Conservation (phyloP, 306 rosid species). For the Fragaria nilgerrensis region DNA sequence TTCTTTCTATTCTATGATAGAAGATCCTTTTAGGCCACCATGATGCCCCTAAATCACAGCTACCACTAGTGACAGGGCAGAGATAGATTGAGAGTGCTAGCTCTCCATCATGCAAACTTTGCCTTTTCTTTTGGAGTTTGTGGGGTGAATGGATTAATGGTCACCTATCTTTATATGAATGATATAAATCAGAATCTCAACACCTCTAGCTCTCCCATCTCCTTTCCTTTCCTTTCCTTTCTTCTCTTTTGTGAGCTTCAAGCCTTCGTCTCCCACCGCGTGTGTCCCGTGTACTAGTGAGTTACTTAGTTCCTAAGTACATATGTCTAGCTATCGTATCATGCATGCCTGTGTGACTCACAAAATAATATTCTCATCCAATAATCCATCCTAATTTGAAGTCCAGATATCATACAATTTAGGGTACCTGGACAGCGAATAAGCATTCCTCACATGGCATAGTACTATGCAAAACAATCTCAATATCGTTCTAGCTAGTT, state of each 20-base stretch:
- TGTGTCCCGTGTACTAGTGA: conserved; percentile 39
- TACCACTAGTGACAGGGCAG: conserved; percentile 20
- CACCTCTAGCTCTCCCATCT: conserved; percentile 19
- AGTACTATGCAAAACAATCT: not conserved
- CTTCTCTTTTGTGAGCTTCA: conserved; percentile 60
- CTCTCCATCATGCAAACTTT: conserved; percentile 9
- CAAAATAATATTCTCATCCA: conserved; percentile 1
- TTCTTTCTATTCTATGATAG: conserved; percentile 22
- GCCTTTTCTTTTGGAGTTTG: conserved; percentile 35
- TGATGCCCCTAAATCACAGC: conserved; percentile 36
- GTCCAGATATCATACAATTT: not conserved
- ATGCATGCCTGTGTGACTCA: not conserved
- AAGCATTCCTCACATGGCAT: not conserved
- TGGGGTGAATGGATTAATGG: conserved; percentile 42
- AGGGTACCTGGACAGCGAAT: not conserved
- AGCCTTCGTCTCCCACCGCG: conserved; percentile 52
- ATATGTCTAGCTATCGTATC: not conserved
- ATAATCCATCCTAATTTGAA: not conserved
- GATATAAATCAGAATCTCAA: conserved; percentile 47
- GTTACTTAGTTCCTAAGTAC: conserved; percentile 49
- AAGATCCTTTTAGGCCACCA: conserved; percentile 40
- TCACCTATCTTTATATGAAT: conserved; percentile 47
- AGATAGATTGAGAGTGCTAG: not conserved
- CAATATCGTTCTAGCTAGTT: not conserved
- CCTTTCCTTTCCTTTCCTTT: not conserved